phyloP scores from a whole-genome alignment of 1,139 yeast species.

The Geotrichum cucujoidarum region DNA sequence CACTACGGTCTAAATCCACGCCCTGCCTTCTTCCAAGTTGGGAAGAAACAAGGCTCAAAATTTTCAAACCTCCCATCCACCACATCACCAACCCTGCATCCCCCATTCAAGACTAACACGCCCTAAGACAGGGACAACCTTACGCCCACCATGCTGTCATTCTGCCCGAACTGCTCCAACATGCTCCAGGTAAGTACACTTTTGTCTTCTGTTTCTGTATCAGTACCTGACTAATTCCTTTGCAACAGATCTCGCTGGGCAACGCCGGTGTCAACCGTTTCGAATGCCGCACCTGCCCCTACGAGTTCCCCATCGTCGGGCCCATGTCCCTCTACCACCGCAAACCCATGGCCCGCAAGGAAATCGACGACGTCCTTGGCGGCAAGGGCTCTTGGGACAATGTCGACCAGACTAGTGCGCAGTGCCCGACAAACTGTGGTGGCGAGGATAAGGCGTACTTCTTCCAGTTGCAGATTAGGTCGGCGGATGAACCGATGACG shows the following conservation, averaged over 20 bases:
- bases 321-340: slow-evolving; percentile 74
- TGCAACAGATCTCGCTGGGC: slow-evolving; percentile 24
- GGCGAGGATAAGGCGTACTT: slow-evolving; percentile 90
- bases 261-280: slow-evolving; percentile 42
- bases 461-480: slow-evolving; percentile 92
- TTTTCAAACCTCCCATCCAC: too few relatives aligned
- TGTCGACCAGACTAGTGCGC: slow-evolving; percentile 67
- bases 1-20: too few relatives aligned
- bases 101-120: too few relatives aligned
- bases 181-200: slow-evolving; percentile 55
- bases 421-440: slow-evolving; percentile 84
- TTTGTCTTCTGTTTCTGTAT: not conserved
- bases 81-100: too few relatives aligned
- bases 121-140: too few relatives aligned
- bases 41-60: too few relatives aligned
- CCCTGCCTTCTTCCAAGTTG: too few relatives aligned
- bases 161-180: slow-evolving; percentile 90
- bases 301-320: slow-evolving; percentile 81
- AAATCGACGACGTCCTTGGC: slow-evolving; percentile 94
- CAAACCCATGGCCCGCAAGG: slow-evolving; percentile 74
- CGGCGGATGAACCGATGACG: slow-evolving; percentile 92
- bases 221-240: slow-evolving; percentile 1
- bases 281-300: slow-evolving; percentile 91
- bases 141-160: slow-evolving; percentile 77
- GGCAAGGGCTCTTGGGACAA: slow-evolving; percentile 99